Conservation (phyloP, 2,329 filamentous ascomycete genomes). For the Fusarium acutatum region DNA sequence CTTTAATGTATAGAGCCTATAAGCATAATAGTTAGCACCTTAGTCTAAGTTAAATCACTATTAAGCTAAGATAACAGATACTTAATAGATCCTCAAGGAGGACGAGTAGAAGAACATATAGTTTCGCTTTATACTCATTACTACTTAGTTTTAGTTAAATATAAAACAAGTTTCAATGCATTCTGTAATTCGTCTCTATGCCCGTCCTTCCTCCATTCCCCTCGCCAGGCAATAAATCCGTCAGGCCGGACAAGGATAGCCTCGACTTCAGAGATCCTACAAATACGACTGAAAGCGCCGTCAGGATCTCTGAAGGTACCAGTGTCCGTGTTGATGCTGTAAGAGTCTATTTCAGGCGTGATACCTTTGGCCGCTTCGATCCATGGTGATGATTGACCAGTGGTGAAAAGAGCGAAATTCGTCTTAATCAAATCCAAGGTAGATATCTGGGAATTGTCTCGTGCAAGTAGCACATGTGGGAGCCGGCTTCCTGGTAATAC, state of each 20-base stretch:
- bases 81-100: too few species aligned
- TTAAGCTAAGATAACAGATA: too few species aligned
- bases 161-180: not conserved
- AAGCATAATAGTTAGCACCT: too few species aligned
- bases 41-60: too few species aligned
- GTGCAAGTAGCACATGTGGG: not conserved
- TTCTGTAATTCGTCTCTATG: not conserved
- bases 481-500: not conserved
- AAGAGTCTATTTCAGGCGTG: not conserved
- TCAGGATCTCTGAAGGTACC: not conserved
- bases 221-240: not conserved
- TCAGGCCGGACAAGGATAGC: not conserved
- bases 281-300: not conserved
- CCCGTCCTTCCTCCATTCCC: not conserved
- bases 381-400: not conserved
- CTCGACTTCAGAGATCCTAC: not conserved
- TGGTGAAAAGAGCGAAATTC: not conserved
- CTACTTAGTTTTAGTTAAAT: rapidly evolving
- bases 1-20: too few species aligned
- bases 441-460: not conserved
- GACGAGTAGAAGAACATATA: too few species aligned
- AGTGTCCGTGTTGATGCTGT: rapidly evolving
- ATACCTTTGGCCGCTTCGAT: not conserved
- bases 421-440: not conserved
- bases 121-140: too few species aligned